Base-by-base conservation (phyloP, 768 basidiomycete genomes). In the Terana coerulea region DNA sequence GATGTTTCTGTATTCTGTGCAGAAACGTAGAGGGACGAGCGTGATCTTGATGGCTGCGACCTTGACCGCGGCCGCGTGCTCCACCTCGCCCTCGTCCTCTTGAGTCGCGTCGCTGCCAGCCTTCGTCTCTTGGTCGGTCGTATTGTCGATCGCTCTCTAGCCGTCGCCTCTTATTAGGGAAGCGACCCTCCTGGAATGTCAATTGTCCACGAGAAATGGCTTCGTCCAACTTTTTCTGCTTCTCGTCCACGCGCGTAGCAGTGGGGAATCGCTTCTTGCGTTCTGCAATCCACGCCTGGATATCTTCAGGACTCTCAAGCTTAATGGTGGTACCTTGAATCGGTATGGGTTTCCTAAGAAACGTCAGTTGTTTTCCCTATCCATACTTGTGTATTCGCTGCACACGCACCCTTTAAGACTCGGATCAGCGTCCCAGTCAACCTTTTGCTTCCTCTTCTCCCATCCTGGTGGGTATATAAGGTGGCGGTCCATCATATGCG, bases 401-500 rank as follows among this genome's bases (percentile, higher is more conserved):
- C 17, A 19, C 12, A 61, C 70, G 53, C 55, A 89, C 89, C 88
- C 88, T 68, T 82, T 88, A 46, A 92, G 72, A 66, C 80, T 84
- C 14, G 86, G 87, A 68, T 91, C 90, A 2, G 90, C 82, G 62
- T 90, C 89, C 88, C 89, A 91, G 26, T 85, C 85, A 30, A 65
- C 50, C 61, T 72, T 78, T 49, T 76, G 75, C 55, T 74, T 76
- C 57, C 67, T 65, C 40, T 77, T 73, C 25, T 84, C 72, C 83
- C 86, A 90, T 19, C 82, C 84, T 37, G 79, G 76, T 21, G 91
- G 91, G 57, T 81, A 91, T 41, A 92, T 81, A 36, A 93, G 74
- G 65, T 93, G 91, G n/a, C 90, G 76, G 59, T 92, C 91, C 90
- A 91, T 92, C 82, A 83, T 86, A 61, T 94, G 91, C 25, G 72